Conservation (phyloP, 1,284 basidiomycete species). For the Cystobasidium pallidum region DNA sequence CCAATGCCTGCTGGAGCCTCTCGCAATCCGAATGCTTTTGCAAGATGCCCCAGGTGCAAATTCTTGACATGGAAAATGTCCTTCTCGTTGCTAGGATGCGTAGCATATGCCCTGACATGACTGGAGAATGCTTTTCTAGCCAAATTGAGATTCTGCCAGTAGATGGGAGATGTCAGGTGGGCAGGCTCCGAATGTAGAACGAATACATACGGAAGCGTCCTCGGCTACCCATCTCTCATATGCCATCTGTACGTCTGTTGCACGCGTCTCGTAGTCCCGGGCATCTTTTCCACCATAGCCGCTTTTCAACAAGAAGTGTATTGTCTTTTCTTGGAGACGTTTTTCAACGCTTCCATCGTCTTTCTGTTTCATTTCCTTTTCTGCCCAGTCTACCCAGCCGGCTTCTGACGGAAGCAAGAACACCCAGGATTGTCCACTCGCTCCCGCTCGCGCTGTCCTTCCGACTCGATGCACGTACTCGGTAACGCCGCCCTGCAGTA, state of each 20-base stretch:
- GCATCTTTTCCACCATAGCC: constrained; percentile 78
- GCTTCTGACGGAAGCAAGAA: constrained; percentile 83
- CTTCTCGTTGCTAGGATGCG: constrained; percentile 93
- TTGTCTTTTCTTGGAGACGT: constrained; percentile 64
- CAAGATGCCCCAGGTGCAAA: constrained; percentile 92
- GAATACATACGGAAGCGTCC: constrained; percentile 65
- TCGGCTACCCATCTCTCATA: constrained; percentile 92
- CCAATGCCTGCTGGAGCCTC: constrained; percentile 79
- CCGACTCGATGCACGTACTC: constrained; percentile 98
- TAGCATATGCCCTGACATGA: constrained; percentile 94
- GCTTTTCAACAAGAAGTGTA: constrained; percentile 71
- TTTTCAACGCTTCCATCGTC: constrained; percentile 54
- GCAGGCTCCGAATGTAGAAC: not conserved
- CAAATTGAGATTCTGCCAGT: constrained; percentile 67
- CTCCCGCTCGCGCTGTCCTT: constrained; percentile 92
- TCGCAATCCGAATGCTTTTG: constrained; percentile 92
- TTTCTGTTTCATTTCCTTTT: constrained; percentile 67
- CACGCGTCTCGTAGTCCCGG: constrained; percentile 83
- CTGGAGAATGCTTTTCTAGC: constrained; percentile 88
- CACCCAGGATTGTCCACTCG: constrained; percentile 84
- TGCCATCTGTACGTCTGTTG: constrained; percentile 92
- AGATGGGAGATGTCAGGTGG: constrained; percentile 10
- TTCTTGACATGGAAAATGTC: constrained; percentile 92
- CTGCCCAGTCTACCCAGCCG: constrained; percentile 86
- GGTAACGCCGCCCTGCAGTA: constrained; percentile 72